Evolutionary conservation across 2,329 filamentous ascomycete species (phyloP).

Genomic region (Cadophora luteo-olivacea): DNA sequence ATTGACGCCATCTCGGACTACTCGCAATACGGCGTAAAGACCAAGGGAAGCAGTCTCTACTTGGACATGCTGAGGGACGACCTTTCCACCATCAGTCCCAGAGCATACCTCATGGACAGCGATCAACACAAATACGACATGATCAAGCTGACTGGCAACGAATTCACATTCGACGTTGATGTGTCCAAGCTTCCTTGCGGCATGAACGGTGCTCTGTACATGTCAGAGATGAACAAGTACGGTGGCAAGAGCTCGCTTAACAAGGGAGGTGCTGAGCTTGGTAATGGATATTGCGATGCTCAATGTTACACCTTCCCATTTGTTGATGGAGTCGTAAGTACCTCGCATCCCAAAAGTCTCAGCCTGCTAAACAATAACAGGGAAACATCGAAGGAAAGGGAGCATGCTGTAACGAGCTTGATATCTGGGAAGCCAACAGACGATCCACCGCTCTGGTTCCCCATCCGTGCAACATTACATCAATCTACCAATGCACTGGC

Average conservation of each 20-base stretch:
- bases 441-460: constrained; percentile 63
- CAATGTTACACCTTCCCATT: constrained; percentile 62
- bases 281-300: constrained; percentile 69
- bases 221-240: constrained; percentile 67
- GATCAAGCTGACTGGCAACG: constrained; percentile 60
- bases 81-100: constrained; percentile 45
- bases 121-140: constrained; percentile 62
- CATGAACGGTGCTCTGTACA: constrained; percentile 75
- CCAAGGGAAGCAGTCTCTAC: constrained; percentile 46
- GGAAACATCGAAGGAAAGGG: constrained; percentile 59
- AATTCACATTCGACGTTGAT: constrained; percentile 76
- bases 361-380: constrained; percentile 49
- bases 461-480: constrained; percentile 44
- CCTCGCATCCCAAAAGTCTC: constrained; percentile 35
- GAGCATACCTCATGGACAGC: constrained; percentile 52
- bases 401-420: constrained; percentile 72
- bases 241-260: constrained; percentile 64
- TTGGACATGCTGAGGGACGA: constrained; percentile 41
- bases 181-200: constrained; percentile 72
- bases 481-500: constrained; percentile 56
- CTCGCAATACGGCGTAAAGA: constrained; percentile 49
- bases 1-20: constrained; percentile 60
- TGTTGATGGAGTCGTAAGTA: constrained; percentile 56
- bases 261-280: constrained; percentile 63
- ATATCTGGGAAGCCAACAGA: constrained; percentile 70